Base-by-base conservation (phyloP, 768 basidiomycete genomes). In the Tulasnella sp. region DNA sequence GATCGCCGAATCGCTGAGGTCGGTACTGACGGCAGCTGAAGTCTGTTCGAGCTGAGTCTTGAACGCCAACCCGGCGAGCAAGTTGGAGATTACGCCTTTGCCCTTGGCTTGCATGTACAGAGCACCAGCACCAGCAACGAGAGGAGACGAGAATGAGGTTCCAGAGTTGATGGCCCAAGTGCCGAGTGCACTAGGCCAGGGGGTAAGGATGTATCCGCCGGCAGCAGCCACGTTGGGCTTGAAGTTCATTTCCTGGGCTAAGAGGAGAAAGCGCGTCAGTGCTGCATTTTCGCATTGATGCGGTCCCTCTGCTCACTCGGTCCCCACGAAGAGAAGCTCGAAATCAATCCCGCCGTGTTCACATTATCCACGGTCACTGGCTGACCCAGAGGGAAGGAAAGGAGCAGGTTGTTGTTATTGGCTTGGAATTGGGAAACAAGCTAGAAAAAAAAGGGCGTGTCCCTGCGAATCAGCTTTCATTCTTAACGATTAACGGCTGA, bases 171-270 rank as follows among this genome's bases (percentile, higher is more conserved):
- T 67, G 0, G 77, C 72, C 54, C 64, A 80, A 2, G 68, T 19
- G 6, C 79, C 79, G 9, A 76, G 40, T 11, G 74, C 67, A 39
- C 76, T 54, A 17, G 80, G 80, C 40, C 31, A 79, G 22, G 79
- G 77, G 6, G 78, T 78, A 14, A 79, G 67, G 45, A 80, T 78
- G 69, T 79, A 39, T 1, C 67, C 76, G 2, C 79, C 79, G 0
- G 81, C 81, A 17, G 81, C 80, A 37, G 82, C 67, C n/a, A 83
- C 75, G 25, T 80, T 76, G 2, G 82, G 81, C 34, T 82, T 81
- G 77, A 79, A 72, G 37, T 45, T 73, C 49, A 82, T 38, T 69
- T 84, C 84, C 76, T 82, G 81, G 12, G 84, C 75, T 76, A 67
- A 69, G 36, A n/a, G n/a, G n/a, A 22, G 11, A 12, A 2, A 25